Percentiles rank a stretch among this genome's conserved stretches.
phyloP scores from a whole-genome alignment of 2,329 filamentous ascomycete species.

The Stachybotrys chartarum region DNA sequence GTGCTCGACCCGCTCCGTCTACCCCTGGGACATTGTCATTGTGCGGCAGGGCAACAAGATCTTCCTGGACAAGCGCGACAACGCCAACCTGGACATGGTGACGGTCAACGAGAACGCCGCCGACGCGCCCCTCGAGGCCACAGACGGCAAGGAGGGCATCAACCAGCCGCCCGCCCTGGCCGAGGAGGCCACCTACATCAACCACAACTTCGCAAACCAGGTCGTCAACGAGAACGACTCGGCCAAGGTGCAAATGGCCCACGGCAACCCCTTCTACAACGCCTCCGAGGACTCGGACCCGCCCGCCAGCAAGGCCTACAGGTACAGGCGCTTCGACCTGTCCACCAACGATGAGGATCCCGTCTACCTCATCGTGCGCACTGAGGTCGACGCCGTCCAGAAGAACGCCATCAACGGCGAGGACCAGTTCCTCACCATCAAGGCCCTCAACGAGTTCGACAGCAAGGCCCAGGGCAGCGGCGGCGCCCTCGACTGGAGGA shows the following conservation, averaged over 20 bases:
- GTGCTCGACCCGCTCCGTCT: constrained; percentile 93
- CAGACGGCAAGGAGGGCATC: constrained; percentile 88
- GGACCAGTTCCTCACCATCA: constrained; percentile 85
- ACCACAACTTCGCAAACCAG: constrained; percentile 98
- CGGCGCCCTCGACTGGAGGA: constrained; percentile 92
- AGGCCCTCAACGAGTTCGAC: constrained; percentile 98
- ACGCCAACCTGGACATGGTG: constrained; percentile 90
- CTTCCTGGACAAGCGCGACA: constrained; percentile 97
- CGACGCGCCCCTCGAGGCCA: constrained; percentile 85
- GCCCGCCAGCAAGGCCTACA: constrained; percentile 93
- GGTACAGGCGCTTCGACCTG: constrained; percentile 94
- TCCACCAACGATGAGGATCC: constrained; percentile 93
- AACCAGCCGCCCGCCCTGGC: constrained; percentile 92
- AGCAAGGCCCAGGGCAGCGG: constrained; percentile 94
- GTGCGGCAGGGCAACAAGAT: constrained; percentile 90
- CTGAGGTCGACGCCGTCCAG: constrained; percentile 89
- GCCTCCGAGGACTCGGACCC: constrained; percentile 86
- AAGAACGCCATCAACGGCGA: constrained; percentile 92
- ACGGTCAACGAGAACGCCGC: constrained; percentile 98
- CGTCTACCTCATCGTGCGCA: constrained; percentile 85
- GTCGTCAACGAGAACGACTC: constrained; percentile 77
- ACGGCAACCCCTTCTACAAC: constrained; percentile 98
- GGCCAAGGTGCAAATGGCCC: constrained; percentile 72
- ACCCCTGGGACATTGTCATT: constrained; percentile 98
- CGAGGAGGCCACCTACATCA: constrained; percentile 98